Conservation (phyloP, 495 filamentous ascomycete species). For the Neurospora tetraspora region DNA sequence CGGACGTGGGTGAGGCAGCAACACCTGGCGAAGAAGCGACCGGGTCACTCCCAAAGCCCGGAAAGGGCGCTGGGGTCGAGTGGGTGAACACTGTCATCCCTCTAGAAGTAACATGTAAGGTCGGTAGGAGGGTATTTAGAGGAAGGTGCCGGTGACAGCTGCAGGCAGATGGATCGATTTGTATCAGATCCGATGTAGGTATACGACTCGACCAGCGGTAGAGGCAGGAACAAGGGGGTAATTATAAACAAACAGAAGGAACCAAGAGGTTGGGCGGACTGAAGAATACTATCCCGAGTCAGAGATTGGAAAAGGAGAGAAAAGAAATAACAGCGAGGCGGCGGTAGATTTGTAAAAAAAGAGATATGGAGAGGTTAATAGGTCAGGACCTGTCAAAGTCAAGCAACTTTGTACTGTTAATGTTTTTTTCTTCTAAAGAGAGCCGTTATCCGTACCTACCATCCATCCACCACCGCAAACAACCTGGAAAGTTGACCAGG, state of each 20-base stretch:
- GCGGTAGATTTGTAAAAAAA: background rate
- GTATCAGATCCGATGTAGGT: background rate
- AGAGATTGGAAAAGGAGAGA: background rate
- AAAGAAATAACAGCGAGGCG: background rate
- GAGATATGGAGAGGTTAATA: background rate
- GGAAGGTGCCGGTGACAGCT: background rate
- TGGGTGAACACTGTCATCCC: conserved; percentile 45
- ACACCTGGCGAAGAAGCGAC: conserved; percentile 25
- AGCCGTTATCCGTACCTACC: background rate
- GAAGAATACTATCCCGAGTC: background rate
- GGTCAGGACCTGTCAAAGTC: background rate
- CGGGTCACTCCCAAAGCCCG: conserved; percentile 27
- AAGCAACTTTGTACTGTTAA: background rate
- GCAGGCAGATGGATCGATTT: background rate
- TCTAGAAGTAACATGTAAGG: background rate
- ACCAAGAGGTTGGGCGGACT: background rate
- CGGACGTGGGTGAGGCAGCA: conserved; percentile 33
- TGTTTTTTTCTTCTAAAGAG: background rate
- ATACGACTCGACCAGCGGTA: background rate
- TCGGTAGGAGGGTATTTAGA: background rate
- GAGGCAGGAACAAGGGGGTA: background rate
- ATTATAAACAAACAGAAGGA: background rate
- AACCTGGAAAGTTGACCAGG: background rate
- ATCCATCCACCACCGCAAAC: background rate
- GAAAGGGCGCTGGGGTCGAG: conserved; percentile 34